These are phyloP conservation scores for Gloeopeniophorella convolvens DNA, from an alignment of 768 basidiomycete species.

Conservation along the genomic window DNA sequence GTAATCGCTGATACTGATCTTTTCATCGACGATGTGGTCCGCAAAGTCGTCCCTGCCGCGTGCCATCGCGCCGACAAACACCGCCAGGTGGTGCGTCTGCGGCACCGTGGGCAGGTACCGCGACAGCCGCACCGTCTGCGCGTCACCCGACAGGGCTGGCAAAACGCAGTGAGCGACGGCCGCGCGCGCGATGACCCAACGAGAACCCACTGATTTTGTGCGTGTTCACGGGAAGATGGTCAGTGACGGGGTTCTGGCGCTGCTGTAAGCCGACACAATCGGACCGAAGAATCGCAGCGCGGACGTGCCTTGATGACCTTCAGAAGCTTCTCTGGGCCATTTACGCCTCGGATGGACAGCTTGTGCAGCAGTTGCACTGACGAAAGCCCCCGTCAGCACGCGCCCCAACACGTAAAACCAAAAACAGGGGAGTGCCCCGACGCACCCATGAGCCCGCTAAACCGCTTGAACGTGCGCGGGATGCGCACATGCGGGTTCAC, in stretches of 20 bases:
- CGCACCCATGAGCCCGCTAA: slow-evolving; percentile 96
- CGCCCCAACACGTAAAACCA: not conserved
- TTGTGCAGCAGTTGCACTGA: slow-evolving; percentile 96
- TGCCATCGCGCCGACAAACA: slow-evolving; percentile 99
- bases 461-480: slow-evolving; percentile 96
- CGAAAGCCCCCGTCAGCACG: not conserved
- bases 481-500: slow-evolving; percentile 98
- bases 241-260: slow-evolving; percentile 81
- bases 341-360: slow-evolving; percentile 90
- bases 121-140: slow-evolving; percentile 73
- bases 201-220: slow-evolving; percentile 80
- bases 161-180: slow-evolving; percentile 2
- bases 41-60: slow-evolving; percentile 96
- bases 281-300: not conserved
- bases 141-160: slow-evolving; percentile 86
- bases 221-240: slow-evolving; percentile 93
- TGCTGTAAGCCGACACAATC: slow-evolving; percentile 7
- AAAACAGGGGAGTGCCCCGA: not conserved
- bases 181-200: not conserved
- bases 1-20: slow-evolving; percentile 94
- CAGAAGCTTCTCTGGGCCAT: slow-evolving; percentile 92
- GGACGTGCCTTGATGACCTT: slow-evolving; percentile 86
- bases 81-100: slow-evolving; percentile 81
- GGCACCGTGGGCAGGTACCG: slow-evolving; percentile 82
- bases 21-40: slow-evolving; percentile 89